Conservation (phyloP, 495 filamentous ascomycete species). For the Aspergillus coremiiformis region DNA sequence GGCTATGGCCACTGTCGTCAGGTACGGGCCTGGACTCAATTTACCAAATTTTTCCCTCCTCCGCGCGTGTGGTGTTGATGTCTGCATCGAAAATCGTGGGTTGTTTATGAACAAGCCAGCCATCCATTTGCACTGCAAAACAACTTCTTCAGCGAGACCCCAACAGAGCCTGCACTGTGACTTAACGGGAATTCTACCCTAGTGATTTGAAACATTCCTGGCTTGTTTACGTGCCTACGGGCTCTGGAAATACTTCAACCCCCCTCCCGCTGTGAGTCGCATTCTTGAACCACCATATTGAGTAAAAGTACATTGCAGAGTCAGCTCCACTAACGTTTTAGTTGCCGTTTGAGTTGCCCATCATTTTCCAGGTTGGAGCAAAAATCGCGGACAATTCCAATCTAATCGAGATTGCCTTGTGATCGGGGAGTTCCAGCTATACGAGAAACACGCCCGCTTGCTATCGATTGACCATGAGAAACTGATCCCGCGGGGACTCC, state of each 20-base stretch:
- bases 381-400: neutral
- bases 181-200: neutral
- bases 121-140: neutral
- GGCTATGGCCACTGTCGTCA: constrained; percentile 1
- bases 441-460: neutral
- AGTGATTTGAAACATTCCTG: neutral
- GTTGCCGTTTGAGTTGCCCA: no score
- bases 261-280: constrained; percentile 7
- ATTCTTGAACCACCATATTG: constrained; percentile 1
- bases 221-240: constrained; percentile 2
- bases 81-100: neutral
- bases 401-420: neutral
- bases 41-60: neutral
- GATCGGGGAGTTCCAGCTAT: neutral
- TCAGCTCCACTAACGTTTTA: neutral
- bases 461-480: constrained; percentile 21
- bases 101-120: neutral
- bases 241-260: neutral
- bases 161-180: neutral
- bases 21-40: neutral
- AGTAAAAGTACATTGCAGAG: neutral
- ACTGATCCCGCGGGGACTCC: constrained; percentile 14
- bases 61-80: neutral
- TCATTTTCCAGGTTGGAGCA: neutral
- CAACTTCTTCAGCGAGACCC: neutral